Percentiles rank a stretch among this genome's conserved stretches.
These are phyloP conservation scores for Nevesoporus exiguus DNA, from an alignment of 768 basidiomycete species.

Conservation along the genomic window DNA sequence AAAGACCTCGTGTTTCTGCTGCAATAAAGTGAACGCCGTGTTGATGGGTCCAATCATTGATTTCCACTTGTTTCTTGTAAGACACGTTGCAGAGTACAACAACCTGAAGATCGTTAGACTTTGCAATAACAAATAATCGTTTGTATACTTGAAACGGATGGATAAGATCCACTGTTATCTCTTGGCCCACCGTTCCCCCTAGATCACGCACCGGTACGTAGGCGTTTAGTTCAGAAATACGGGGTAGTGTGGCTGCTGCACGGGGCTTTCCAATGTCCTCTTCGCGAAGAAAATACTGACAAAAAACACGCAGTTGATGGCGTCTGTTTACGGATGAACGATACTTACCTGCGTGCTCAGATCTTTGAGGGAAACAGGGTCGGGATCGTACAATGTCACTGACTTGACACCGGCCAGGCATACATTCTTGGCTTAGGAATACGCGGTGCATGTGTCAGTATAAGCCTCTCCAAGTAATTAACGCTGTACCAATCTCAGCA, in stretches of 20 bases:
- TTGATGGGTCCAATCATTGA: conserved; percentile 91
- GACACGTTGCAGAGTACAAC: conserved; percentile 84
- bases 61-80: conserved; percentile 82
- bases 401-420: conserved; percentile 96
- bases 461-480: conserved; percentile 1
- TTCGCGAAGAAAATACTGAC: conserved; percentile 88
- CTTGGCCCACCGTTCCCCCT: conserved; percentile 72
- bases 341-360: conserved; percentile 81
- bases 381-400: conserved; percentile 93
- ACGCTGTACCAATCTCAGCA: conserved; percentile 80
- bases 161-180: conserved; percentile 76
- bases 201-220: conserved; percentile 93
- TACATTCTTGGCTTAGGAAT: conserved; percentile 76
- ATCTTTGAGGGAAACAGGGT: conserved; percentile 83
- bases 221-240: conserved; percentile 89
- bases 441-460: conserved; percentile 10
- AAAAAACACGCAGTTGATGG: conserved; percentile 8
- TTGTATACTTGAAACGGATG: conserved; percentile 82
- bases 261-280: conserved; percentile 86
- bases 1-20: conserved; percentile 88
- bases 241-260: conserved; percentile 80
- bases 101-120: conserved; percentile 47
- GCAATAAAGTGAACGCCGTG: conserved; percentile 90
- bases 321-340: conserved; percentile 1
- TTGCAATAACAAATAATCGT: not conserved